Base-by-base conservation (phyloP, 192 early-diverging fungal genomes). In the Allomyces arbusculus region DNA sequence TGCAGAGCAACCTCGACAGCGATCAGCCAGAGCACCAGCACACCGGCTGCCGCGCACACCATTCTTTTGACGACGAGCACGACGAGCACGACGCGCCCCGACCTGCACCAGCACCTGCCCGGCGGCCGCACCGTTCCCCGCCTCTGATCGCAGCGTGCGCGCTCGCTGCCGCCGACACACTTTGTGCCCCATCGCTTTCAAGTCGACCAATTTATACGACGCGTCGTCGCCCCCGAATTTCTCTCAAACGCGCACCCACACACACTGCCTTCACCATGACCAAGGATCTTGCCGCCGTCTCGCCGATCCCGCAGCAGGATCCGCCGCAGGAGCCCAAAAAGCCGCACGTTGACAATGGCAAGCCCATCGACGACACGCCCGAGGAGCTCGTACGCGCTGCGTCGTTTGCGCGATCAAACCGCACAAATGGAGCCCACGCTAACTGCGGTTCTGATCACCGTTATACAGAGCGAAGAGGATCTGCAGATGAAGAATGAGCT, bases 401-500 rank as follows among this genome's bases (percentile, higher is more conserved):
- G n/a, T 24, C 24, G 24, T 23, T 63, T 4, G 25, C 25, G 3
- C 25, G 62, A 12, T 26, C 19, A 10, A 1, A 20, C 62, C 24
- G 24, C 19, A 16, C 23, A 16, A 26, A 20, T 66, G 23, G 65
- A 44, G 20, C 40, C 40, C 25, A 64, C 25, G 23, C 25, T 28
- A 58, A 66, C 45, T 26, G 66, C 65, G 68, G 64, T 65, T 66
- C 65, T 25, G 28, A 55, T 65, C 5, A 63, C 50, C 23, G 24
- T 61, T n/a, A 24, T 44, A 22, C 23, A 40, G 61, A 92, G 91
- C 33, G 95, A 99, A 77, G 95, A 99, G 77, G 95, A 99, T 79
- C 84, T 86, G 71, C 85, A 89, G 72, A 79, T 99, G 25, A 93
- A 94, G 72, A 80, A 74, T 69, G 91, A 99, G 76, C 81, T 99